phyloP scores from a whole-genome alignment of 345 rosid species.

The Pistacia integerrima region DNA sequence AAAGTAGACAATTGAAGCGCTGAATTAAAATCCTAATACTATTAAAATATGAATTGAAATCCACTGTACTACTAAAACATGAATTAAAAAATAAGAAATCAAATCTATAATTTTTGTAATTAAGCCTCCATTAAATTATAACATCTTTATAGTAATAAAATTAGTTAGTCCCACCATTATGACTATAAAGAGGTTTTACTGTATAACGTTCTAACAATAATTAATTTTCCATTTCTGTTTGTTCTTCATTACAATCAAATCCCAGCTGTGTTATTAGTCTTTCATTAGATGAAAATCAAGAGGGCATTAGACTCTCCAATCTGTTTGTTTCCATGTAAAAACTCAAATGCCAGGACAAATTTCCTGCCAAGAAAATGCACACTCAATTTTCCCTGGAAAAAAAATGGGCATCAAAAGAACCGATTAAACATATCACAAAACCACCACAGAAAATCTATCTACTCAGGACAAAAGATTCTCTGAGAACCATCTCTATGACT shows the following conservation, averaged over 20 bases:
- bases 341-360: not conserved
- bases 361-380: conserved; percentile 6
- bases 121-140: no score
- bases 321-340: conserved; percentile 3
- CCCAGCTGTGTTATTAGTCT: not conserved
- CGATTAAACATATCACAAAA: not conserved
- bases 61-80: no score
- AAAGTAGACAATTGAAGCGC: no score
- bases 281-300: not conserved
- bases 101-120: no score
- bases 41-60: no score
- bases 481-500: conserved; percentile 53
- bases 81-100: no score
- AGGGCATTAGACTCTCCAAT: not conserved
- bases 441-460: not conserved
- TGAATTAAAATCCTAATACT: no score
- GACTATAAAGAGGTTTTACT: no score
- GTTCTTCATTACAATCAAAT: not conserved
- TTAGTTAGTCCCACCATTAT: no score
- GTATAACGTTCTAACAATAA: no score
- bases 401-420: not conserved
- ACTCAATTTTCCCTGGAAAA: not conserved
- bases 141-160: no score
- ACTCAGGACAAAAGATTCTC: conserved; percentile 70
- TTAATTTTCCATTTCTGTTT: no score